Percentiles rank a stretch among this genome's conserved stretches.
These are phyloP conservation scores for Poronia punctata DNA, from an alignment of 495 filamentous ascomycete species.

Conservation along the genomic window DNA sequence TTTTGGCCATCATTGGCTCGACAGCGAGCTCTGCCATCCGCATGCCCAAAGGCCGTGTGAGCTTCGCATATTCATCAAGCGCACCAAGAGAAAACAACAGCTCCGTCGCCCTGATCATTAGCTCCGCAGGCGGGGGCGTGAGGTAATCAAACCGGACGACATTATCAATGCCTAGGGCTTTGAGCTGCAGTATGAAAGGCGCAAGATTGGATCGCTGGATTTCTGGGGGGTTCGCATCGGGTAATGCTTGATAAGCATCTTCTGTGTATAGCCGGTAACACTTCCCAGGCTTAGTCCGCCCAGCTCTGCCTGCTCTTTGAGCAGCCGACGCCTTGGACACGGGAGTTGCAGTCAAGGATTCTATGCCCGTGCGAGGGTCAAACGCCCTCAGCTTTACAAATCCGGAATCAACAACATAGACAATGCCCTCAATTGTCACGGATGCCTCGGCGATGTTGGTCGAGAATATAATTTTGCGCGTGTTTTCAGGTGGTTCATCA, in stretches of 20 bases:
- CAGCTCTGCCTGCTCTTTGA: constrained; percentile 87
- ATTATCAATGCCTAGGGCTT: constrained; percentile 94
- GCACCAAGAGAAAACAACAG: constrained; percentile 84
- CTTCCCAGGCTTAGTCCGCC: constrained; percentile 87
- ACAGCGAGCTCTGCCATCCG: constrained; percentile 94
- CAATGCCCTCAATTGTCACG: constrained; percentile 87
- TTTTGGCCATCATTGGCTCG: constrained; percentile 95
- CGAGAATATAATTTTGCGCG: constrained; percentile 84
- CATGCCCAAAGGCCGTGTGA: constrained; percentile 77
- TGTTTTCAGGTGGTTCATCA: constrained; percentile 75
- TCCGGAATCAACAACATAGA: constrained; percentile 88
- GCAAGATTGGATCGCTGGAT: constrained; percentile 92
- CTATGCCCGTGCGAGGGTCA: constrained; percentile 83
- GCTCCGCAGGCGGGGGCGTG: constrained; percentile 79
- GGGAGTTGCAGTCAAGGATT: constrained; percentile 78
- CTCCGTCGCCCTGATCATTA: constrained; percentile 83
- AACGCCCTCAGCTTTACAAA: constrained; percentile 89
- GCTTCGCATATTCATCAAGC: constrained; percentile 82
- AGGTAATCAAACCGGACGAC: constrained; percentile 86
- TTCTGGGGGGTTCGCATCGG: constrained; percentile 74
- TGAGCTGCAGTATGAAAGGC: constrained; percentile 84
- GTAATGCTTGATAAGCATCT: constrained; percentile 58
- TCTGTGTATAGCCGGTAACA: constrained; percentile 93
- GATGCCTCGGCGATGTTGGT: constrained; percentile 97
- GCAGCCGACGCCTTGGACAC: constrained; percentile 90